Conservation (phyloP, 306 rosid genomes). For the Canavalia ensiformis region DNA sequence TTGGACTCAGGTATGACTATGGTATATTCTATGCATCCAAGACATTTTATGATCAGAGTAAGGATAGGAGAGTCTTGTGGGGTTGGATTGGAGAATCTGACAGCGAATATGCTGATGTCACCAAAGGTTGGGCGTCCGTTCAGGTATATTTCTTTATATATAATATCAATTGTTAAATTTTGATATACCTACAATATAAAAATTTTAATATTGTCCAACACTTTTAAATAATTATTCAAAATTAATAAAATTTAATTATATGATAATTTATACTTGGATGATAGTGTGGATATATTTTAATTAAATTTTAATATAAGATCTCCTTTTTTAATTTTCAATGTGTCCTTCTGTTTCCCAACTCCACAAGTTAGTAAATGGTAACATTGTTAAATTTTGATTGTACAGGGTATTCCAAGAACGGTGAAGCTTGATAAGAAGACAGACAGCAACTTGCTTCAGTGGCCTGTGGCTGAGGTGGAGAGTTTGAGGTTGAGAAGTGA, state of each 20-base stretch:
- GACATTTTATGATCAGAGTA: conserved; percentile 73
- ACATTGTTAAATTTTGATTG: conserved; percentile 2
- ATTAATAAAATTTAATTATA: not conserved
- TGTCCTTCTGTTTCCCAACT: conserved; percentile 2
- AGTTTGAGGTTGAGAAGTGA: conserved; percentile 71
- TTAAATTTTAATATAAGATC: too few species aligned
- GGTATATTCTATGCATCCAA: conserved; percentile 93
- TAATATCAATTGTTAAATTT: too few species aligned
- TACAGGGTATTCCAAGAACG: conserved; percentile 86
- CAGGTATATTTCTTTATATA: conserved; percentile 62
- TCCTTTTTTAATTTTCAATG: not conserved
- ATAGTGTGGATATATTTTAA: not conserved
- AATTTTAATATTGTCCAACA: too few species aligned
- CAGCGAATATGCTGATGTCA: conserved; percentile 79
- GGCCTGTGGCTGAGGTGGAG: conserved; percentile 90
- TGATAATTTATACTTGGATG: not conserved
- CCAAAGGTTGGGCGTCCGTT: conserved; percentile 95
- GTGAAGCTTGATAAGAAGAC: conserved; percentile 77
- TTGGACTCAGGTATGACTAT: conserved; percentile 85
- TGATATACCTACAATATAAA: too few species aligned
- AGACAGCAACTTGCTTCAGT: conserved; percentile 77
- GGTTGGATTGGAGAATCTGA: conserved; percentile 97
- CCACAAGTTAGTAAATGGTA: not conserved
- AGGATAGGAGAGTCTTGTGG: conserved; percentile 86
- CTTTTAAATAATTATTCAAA: not conserved